Evolutionary conservation across 768 basidiomycete species (phyloP).

Genomic region (Termitomyces titanicus): DNA sequence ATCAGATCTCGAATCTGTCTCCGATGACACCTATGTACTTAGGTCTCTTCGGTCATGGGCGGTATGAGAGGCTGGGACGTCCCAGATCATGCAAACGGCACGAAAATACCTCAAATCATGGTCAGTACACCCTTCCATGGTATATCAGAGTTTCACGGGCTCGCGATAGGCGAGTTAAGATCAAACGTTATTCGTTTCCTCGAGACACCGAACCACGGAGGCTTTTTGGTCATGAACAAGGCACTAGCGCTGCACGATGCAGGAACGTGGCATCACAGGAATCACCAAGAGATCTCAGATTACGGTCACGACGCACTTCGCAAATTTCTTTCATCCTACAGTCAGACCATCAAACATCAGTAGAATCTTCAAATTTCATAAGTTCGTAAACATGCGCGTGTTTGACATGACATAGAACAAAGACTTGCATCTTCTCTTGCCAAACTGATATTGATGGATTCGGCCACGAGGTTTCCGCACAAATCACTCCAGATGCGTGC

Average conservation of each 20-base stretch:
- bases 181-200: background rate
- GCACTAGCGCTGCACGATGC: background rate
- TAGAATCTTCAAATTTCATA: background rate
- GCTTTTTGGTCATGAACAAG: background rate
- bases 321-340: background rate
- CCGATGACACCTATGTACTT: no score
- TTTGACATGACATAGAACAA: background rate
- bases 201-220: background rate
- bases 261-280: background rate
- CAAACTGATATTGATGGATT: background rate
- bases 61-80: background rate
- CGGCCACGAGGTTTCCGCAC: background rate
- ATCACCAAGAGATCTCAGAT: background rate
- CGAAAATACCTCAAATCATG: background rate
- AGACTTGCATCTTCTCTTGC: background rate
- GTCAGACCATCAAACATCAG: background rate
- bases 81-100: background rate
- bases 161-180: background rate
- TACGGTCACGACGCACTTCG: background rate
- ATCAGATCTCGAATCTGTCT: background rate
- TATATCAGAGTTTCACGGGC: background rate
- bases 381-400: background rate
- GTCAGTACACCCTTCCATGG: no score
- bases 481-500: conserved; percentile 2
- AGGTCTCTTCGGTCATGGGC: background rate